Conservation (phyloP, 495 filamentous ascomycete species). For the Xylaria acuta region DNA sequence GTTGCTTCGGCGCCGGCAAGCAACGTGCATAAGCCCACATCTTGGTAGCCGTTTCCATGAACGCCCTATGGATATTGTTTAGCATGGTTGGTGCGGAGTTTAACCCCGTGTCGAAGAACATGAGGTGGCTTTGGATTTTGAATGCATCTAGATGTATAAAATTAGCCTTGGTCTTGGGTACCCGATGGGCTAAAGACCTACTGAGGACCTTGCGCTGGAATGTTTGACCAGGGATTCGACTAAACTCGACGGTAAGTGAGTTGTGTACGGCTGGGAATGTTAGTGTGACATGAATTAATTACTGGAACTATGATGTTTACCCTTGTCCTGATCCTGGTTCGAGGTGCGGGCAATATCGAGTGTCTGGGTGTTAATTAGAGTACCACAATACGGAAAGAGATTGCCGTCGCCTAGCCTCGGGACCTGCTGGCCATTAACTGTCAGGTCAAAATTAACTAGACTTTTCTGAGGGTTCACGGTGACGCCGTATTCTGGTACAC, state of each 20-base stretch:
- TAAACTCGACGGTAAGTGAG: conserved; percentile 78
- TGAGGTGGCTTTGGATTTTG: conserved; percentile 84
- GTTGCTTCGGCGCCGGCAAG: conserved; percentile 61
- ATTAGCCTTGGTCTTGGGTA: conserved; percentile 55
- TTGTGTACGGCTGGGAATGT: conserved; percentile 54
- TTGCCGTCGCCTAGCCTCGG: conserved; percentile 52
- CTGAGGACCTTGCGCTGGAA: conserved; percentile 82
- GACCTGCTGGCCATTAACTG: conserved; percentile 61
- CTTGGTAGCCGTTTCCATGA: conserved; percentile 79
- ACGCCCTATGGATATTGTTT: conserved; percentile 73
- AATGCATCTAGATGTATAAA: conserved; percentile 59
- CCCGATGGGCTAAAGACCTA: conserved; percentile 45
- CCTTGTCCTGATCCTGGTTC: conserved; percentile 34
- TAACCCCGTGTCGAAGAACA: conserved; percentile 86
- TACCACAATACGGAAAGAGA: conserved; percentile 88
- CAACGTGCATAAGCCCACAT: conserved; percentile 79
- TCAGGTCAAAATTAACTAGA: conserved; percentile 82
- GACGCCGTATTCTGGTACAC: conserved; percentile 80
- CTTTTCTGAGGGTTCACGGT: conserved; percentile 78
- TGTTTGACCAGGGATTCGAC: conserved; percentile 68
- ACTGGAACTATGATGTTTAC: conserved; percentile 26
- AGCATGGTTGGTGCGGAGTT: conserved; percentile 74
- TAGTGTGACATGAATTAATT: conserved; percentile 16
- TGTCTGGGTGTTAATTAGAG: conserved; percentile 73
- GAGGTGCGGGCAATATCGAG: conserved; percentile 66